phyloP scores from a whole-genome alignment of 257 asterid species.

The Lycium barbarum region DNA sequence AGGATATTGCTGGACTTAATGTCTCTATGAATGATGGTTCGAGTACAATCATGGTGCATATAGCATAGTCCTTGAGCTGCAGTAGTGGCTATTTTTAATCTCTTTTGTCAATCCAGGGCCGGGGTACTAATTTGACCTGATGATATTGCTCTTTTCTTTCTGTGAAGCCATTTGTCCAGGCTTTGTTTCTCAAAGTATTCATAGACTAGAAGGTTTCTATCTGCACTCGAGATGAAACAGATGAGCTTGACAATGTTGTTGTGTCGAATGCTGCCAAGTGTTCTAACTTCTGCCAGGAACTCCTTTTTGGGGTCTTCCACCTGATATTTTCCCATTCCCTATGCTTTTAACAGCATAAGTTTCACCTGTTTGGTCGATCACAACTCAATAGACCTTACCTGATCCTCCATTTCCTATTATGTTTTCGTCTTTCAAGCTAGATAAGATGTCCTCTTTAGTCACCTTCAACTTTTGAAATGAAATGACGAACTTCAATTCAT shows the following conservation, averaged over 20 bases:
- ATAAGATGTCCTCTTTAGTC: slow-evolving; percentile 47
- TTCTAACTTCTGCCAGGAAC: slow-evolving; percentile 60
- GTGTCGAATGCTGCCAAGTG: slow-evolving; percentile 60
- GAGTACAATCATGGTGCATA: slow-evolving; percentile 67
- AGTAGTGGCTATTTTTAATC: slow-evolving; percentile 62
- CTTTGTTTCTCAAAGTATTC: slow-evolving; percentile 62
- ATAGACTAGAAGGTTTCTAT: slow-evolving; percentile 38
- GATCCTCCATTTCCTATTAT: slow-evolving; percentile 45
- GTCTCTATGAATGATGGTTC: slow-evolving; percentile 65
- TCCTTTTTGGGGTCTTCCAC: slow-evolving; percentile 51
- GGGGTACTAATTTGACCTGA: slow-evolving; percentile 41
- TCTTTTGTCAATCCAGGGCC: slow-evolving; percentile 59
- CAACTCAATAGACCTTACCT: slow-evolving; percentile 44
- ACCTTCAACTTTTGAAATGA: slow-evolving; percentile 66
- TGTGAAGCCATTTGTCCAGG: slow-evolving; percentile 62
- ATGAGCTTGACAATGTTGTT: slow-evolving; percentile 63
- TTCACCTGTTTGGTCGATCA: slow-evolving; percentile 36
- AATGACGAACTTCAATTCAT: slow-evolving; percentile 66
- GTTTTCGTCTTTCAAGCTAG: slow-evolving; percentile 54
- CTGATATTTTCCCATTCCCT: slow-evolving; percentile 41
- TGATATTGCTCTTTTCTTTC: slow-evolving; percentile 33
- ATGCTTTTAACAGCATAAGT: slow-evolving; percentile 60
- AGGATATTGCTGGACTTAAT: slow-evolving; percentile 68
- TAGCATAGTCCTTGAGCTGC: slow-evolving; percentile 68
- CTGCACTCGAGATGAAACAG: slow-evolving; percentile 54